phyloP scores from a whole-genome alignment of 2,329 filamentous ascomycete genomes.

The Beauveria bassiana region DNA sequence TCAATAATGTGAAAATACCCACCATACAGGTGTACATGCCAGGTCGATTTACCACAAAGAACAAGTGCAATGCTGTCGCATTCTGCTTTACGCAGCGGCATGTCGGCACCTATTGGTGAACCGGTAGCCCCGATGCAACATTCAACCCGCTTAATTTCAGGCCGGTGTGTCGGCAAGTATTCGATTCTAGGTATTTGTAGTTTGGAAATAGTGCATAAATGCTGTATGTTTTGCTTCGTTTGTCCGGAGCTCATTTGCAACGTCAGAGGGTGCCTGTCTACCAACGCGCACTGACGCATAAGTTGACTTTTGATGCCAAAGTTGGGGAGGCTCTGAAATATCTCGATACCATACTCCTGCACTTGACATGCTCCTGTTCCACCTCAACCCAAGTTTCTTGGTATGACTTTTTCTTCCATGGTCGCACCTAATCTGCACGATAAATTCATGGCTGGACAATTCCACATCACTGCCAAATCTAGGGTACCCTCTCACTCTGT shows the following conservation, averaged over 20 bases:
- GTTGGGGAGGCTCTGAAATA: background rate
- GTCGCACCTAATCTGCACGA: background rate
- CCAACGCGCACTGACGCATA: background rate
- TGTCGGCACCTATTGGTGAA: background rate
- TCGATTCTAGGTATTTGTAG: background rate
- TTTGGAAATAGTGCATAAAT: background rate
- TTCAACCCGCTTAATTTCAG: background rate
- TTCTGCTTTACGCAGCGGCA: background rate
- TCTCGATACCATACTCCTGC: background rate
- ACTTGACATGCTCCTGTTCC: background rate
- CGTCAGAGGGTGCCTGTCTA: background rate
- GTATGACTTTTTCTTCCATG: background rate
- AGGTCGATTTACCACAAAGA: background rate
- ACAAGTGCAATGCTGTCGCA: background rate
- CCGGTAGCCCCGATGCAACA: background rate
- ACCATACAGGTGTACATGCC: background rate
- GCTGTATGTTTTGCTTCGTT: conserved; percentile 6
- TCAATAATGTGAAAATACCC: background rate
- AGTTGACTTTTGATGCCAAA: background rate
- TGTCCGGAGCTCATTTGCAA: background rate
- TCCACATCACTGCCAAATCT: background rate
- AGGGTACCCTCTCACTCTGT: background rate
- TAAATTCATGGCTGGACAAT: background rate
- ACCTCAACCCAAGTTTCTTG: background rate
- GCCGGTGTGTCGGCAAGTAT: background rate